Percentiles rank a stretch among this genome's conserved stretches.
Conservation (phyloP, 108 stramenopile species). For the Mayamaea pseudoterrestris region DNA sequence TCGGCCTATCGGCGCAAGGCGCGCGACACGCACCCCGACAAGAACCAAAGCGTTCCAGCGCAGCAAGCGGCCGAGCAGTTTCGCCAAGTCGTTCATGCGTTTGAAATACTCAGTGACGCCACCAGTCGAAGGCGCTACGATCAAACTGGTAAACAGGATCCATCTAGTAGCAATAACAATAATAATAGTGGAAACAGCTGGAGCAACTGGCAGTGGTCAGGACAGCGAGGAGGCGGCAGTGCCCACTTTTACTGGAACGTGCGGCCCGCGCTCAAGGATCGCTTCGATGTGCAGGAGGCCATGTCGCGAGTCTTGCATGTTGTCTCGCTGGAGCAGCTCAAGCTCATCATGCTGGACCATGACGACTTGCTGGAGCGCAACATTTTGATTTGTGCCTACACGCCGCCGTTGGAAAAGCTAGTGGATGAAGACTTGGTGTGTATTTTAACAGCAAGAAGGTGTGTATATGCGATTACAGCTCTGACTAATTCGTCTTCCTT, state of each 20-base stretch:
- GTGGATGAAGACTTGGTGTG: constrained; percentile 45
- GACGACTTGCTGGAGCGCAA: constrained; percentile 34
- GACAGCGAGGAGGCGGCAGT: constrained; percentile 7
- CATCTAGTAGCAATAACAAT: neutral
- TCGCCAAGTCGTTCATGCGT: constrained; percentile 50
- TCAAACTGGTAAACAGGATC: constrained; percentile 29
- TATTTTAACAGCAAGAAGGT: too few species aligned
- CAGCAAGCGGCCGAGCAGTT: constrained; percentile 45
- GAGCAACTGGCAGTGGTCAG: neutral
- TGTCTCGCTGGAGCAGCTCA: constrained; percentile 41
- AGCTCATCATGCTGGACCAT: constrained; percentile 43
- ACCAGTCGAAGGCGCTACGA: constrained; percentile 29
- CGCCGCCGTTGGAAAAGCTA: constrained; percentile 26
- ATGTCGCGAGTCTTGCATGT: constrained; percentile 44
- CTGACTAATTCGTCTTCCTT: too few species aligned
- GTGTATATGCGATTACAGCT: too few species aligned
- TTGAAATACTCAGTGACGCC: constrained; percentile 41
- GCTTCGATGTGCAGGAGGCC: constrained; percentile 39
- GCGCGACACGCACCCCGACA: constrained; percentile 69
- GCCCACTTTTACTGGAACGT: constrained; percentile 13
- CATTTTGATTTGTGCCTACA: constrained; percentile 36
- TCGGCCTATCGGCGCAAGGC: constrained; percentile 79
- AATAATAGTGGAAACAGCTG: constrained; percentile 5
- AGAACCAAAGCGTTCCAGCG: constrained; percentile 37
- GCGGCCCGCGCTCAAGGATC: constrained; percentile 29